These are phyloP conservation scores for Helotiales sp. DNA, from an alignment of 2,329 filamentous ascomycete genomes.

Conservation along the genomic window DNA sequence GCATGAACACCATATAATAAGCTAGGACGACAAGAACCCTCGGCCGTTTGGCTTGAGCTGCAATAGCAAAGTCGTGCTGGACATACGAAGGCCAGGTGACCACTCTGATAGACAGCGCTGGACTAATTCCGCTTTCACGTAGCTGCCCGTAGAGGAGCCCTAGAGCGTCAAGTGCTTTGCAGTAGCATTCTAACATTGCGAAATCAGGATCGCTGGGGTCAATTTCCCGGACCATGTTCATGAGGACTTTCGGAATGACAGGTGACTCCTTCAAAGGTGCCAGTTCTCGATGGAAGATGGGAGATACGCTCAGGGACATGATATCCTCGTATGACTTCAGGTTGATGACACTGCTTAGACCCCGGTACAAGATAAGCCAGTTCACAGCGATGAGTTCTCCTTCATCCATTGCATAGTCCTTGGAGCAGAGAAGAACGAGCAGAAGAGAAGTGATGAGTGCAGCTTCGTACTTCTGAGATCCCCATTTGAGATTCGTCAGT, in stretches of 20 bases:
- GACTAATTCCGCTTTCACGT: slow-evolving; percentile 32
- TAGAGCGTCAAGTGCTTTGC: slow-evolving; percentile 35
- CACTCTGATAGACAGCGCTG: slow-evolving; percentile 34
- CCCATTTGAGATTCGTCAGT: slow-evolving; percentile 24
- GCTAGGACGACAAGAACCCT: slow-evolving; percentile 31
- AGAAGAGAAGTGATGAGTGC: slow-evolving; percentile 38
- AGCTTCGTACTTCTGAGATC: slow-evolving; percentile 36
- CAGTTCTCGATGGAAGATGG: slow-evolving; percentile 36
- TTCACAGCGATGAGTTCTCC: slow-evolving; percentile 36
- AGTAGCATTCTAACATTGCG: slow-evolving; percentile 33
- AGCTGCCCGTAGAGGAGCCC: slow-evolving; percentile 39
- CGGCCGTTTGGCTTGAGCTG: slow-evolving; percentile 23
- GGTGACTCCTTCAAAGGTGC: slow-evolving; percentile 28
- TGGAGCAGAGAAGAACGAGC: slow-evolving; percentile 35
- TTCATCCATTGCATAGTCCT: slow-evolving; percentile 19
- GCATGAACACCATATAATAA: slow-evolving; percentile 32
- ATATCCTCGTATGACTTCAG: slow-evolving; percentile 17
- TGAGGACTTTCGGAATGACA: slow-evolving; percentile 33
- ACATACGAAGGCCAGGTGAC: slow-evolving; percentile 36
- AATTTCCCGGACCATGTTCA: slow-evolving; percentile 36
- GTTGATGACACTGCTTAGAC: slow-evolving; percentile 30
- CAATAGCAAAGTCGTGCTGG: slow-evolving; percentile 24
- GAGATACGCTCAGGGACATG: slow-evolving; percentile 22
- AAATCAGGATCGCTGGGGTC: slow-evolving; percentile 36
- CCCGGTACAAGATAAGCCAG: slow-evolving; percentile 38